Percentiles rank a stretch among this genome's conserved stretches.
Evolutionary conservation across 2,329 filamentous ascomycete species (phyloP).

Genomic region (Verticillium longisporum): DNA sequence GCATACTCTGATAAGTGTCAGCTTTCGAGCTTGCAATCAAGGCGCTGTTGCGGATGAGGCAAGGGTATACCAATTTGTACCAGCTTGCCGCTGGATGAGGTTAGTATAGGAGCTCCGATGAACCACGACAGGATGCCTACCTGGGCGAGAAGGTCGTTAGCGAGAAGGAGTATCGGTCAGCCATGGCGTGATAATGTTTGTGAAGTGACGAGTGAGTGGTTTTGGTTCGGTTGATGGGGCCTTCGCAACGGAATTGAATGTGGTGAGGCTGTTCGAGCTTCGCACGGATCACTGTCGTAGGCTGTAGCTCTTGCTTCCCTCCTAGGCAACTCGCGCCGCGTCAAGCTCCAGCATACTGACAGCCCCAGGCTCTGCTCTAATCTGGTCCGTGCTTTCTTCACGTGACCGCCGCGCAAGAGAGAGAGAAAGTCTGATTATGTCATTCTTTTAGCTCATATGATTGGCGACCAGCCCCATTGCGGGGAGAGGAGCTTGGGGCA

Average conservation of each 20-base stretch:
- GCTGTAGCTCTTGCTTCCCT: constrained; percentile 8
- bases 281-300: not conserved
- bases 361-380: not conserved
- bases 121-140: constrained; percentile 44
- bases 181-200: constrained; percentile 54
- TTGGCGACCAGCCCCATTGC: not conserved
- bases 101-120: constrained; percentile 3
- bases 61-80: constrained; percentile 75
- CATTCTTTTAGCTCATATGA: not conserved
- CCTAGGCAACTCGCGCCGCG: constrained; percentile 15
- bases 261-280: constrained; percentile 12
- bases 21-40: not conserved
- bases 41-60: not conserved
- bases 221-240: not conserved
- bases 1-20: constrained; percentile 74
- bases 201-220: constrained; percentile 3
- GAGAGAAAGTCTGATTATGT: too few relatives aligned
- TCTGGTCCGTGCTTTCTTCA: not conserved
- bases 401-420: not conserved
- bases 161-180: constrained; percentile 98
- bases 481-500: not conserved
- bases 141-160: constrained; percentile 99
- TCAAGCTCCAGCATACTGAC: constrained; percentile 9
- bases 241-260: constrained; percentile 5
- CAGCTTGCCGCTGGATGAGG: constrained; percentile 75